A percentile compares a stretch with the other conserved stretches of the same genome.
Evolutionary conservation across 208 protist species (phyloP).

Genomic region (Trichomonas gallinae): DNA sequence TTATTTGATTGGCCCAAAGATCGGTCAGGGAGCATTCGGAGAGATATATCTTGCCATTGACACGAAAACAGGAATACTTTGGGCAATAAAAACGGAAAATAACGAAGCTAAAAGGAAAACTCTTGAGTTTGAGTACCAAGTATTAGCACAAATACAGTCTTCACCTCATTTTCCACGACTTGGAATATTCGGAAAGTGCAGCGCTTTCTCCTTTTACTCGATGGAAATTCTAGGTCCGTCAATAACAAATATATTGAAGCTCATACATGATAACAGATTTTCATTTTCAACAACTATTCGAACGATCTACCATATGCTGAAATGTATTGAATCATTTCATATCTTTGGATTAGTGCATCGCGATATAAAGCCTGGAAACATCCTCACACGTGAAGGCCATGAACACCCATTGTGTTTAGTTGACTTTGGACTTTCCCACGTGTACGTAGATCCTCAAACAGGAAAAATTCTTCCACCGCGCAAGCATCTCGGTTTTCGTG

Average conservation of each 20-base stretch:
- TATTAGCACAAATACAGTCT: neutral
- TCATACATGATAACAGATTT: neutral
- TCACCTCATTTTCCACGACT: neutral
- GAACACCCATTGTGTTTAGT: neutral
- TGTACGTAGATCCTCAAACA: neutral
- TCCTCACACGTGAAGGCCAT: neutral
- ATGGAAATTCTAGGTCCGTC: neutral
- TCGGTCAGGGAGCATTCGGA: neutral
- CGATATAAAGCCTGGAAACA: neutral
- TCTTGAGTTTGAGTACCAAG: neutral
- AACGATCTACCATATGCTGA: neutral
- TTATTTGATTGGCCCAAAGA: neutral
- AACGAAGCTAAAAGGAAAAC: neutral
- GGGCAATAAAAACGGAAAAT: neutral
- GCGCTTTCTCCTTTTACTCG: neutral
- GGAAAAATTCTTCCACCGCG: neutral
- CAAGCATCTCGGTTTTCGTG: neutral
- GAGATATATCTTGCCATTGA: neutral
- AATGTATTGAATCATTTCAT: constrained; percentile 13
- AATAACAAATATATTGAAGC: neutral
- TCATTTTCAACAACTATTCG: neutral
- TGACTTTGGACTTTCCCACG: neutral
- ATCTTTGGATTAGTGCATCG: neutral
- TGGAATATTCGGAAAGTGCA: neutral
- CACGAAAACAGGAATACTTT: neutral